Percentiles rank a stretch among this genome's conserved stretches.
phyloP scores from a whole-genome alignment of 2,329 filamentous ascomycete species.

The Xylaria sp. region DNA sequence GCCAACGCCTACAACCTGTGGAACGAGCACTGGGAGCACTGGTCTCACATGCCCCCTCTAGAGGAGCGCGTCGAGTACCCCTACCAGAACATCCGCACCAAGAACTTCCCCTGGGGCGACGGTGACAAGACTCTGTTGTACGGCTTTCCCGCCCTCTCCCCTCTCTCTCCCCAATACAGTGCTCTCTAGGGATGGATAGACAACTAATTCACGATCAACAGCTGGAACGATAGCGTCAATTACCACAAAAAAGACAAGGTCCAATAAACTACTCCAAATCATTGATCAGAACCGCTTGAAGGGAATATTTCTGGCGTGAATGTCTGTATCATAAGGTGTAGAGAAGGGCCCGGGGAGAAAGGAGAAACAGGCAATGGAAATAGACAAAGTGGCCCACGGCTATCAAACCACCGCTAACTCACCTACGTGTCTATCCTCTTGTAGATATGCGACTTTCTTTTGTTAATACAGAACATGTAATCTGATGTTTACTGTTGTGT shows the following conservation, averaged over 20 bases:
- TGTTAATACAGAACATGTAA: slow-evolving; percentile 33
- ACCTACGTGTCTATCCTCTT: slow-evolving; percentile 35
- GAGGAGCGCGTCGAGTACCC: slow-evolving; percentile 94
- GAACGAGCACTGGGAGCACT: slow-evolving; percentile 98
- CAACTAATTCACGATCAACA: slow-evolving; percentile 50
- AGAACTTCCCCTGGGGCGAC: slow-evolving; percentile 95
- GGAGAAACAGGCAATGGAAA: slow-evolving; percentile 21
- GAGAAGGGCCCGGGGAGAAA: neutral
- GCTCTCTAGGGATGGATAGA: neutral
- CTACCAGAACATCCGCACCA: slow-evolving; percentile 97
- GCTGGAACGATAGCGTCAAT: slow-evolving; percentile 97
- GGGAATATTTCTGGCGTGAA: neutral
- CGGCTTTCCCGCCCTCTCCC: slow-evolving; percentile 51
- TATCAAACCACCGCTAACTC: slow-evolving; percentile 25
- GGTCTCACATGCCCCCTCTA: slow-evolving; percentile 82
- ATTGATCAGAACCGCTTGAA: slow-evolving; percentile 8
- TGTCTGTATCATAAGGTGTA: slow-evolving; percentile 14
- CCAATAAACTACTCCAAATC: slow-evolving; percentile 51
- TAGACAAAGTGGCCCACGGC: slow-evolving; percentile 33
- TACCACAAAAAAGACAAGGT: slow-evolving; percentile 93
- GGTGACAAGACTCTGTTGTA: slow-evolving; percentile 89
- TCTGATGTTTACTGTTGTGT: neutral
- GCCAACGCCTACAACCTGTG: slow-evolving; percentile 92
- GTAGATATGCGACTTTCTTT: slow-evolving; percentile 40
- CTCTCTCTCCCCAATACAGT: neutral